A percentile compares a stretch with the other conserved stretches of the same genome.
Evolutionary conservation across 208 protist genomes (phyloP).

Genomic region (Acanthamoeba pearcei): DNA sequence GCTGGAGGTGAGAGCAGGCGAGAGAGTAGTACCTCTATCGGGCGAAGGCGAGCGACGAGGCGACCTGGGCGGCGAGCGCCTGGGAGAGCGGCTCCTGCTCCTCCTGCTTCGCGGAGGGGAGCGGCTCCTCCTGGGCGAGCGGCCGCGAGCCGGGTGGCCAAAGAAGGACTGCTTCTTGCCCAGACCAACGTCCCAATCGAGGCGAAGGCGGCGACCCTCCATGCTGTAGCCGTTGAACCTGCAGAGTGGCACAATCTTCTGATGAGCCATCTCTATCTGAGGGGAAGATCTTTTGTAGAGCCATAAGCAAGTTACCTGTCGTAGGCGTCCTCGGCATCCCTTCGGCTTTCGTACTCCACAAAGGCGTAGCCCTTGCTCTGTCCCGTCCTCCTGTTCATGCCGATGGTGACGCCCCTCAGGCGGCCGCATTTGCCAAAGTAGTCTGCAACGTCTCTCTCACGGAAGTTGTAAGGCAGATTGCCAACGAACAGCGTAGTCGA

Average conservation of each 20-base stretch:
- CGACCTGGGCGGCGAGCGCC: slow-evolving; percentile 30
- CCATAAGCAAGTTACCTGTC: slow-evolving; percentile 58
- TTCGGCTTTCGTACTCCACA: slow-evolving; percentile 80
- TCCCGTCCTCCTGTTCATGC: slow-evolving; percentile 82
- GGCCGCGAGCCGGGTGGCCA: slow-evolving; percentile 26
- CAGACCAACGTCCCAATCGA: slow-evolving; percentile 85
- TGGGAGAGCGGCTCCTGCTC: slow-evolving; percentile 36
- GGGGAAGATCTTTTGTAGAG: not conserved
- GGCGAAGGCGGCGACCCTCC: slow-evolving; percentile 78
- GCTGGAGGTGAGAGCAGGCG: not conserved
- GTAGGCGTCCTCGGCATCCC: slow-evolving; percentile 80
- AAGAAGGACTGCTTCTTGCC: slow-evolving; percentile 78
- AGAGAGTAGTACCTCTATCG: not conserved
- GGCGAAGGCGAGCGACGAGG: slow-evolving; percentile 54
- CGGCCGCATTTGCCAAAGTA: slow-evolving; percentile 81
- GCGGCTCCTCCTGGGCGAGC: slow-evolving; percentile 9
- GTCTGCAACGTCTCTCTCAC: slow-evolving; percentile 77
- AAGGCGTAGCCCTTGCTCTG: slow-evolving; percentile 84
- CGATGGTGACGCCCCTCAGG: slow-evolving; percentile 79
- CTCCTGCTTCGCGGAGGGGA: slow-evolving; percentile 36
- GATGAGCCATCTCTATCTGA: not conserved
- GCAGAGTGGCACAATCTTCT: not conserved
- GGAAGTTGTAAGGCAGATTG: slow-evolving; percentile 83
- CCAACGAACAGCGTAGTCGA: slow-evolving; percentile 84
- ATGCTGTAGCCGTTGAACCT: slow-evolving; percentile 79